Conservation (phyloP, 148 eudicot species). For the Rhododendron ovatum region DNA sequence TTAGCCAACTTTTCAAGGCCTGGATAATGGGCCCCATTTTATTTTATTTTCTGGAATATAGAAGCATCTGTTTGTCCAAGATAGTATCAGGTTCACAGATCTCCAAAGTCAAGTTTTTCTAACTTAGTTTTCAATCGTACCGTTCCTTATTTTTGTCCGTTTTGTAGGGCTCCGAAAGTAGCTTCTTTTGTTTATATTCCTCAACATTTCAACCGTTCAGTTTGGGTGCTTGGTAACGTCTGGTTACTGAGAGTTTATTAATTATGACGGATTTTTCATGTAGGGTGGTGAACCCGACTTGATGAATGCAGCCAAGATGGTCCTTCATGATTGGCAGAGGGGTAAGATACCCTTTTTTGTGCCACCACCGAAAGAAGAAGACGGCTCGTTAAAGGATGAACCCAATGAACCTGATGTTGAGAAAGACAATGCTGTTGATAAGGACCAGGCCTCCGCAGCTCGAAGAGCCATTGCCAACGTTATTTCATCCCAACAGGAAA, state of each 20-base stretch:
- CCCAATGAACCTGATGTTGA: conserved; percentile 19
- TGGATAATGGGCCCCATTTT: background rate
- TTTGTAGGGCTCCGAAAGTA: background rate
- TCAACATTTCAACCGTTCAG: background rate
- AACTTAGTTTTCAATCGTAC: background rate
- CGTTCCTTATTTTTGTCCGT: background rate
- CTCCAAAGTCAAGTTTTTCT: background rate
- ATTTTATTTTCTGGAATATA: background rate
- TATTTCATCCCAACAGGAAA: conserved; percentile 54
- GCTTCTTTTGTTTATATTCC: background rate
- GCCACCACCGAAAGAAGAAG: conserved; percentile 59
- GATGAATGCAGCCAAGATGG: conserved; percentile 84
- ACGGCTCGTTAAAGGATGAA: conserved; percentile 21
- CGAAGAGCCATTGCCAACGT: conserved; percentile 70
- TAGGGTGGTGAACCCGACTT: conserved; percentile 92
- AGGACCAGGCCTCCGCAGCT: conserved; percentile 45
- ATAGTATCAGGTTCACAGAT: background rate
- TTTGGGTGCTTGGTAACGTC: background rate
- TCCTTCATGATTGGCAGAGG: conserved; percentile 91
- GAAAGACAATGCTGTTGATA: conserved; percentile 30
- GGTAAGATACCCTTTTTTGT: conserved; percentile 95
- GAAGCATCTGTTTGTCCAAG: background rate
- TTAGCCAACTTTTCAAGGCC: background rate
- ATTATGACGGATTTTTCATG: background rate
- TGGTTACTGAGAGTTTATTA: background rate